phyloP scores from a whole-genome alignment of 108 stramenopile genomes.

The Skeletonema grethae region DNA sequence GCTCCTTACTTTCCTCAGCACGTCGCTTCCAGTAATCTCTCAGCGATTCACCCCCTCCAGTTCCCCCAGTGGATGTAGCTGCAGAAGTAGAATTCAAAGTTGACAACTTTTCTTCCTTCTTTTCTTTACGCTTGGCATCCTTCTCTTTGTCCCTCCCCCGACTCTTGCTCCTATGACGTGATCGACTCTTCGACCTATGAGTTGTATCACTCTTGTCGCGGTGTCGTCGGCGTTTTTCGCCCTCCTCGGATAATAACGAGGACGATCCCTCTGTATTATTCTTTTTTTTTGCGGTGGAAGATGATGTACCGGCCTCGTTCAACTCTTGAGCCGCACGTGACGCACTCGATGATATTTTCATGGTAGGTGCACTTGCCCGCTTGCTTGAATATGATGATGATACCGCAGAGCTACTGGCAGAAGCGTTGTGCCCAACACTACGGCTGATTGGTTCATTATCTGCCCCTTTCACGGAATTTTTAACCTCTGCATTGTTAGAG shows the following conservation, averaged over 20 bases:
- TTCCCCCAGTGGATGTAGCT: neutral
- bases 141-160: slow-evolving; percentile 13
- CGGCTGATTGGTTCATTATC: neutral
- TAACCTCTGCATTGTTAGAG: neutral
- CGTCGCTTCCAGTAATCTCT: slow-evolving; percentile 40
- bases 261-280: neutral
- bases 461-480: neutral
- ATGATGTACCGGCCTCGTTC: neutral
- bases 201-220: neutral
- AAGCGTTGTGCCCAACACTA: neutral
- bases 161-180: slow-evolving; percentile 9
- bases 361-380: slow-evolving; percentile 4
- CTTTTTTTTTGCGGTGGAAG: neutral
- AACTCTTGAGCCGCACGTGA: neutral
- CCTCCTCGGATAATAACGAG: neutral
- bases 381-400: neutral
- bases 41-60: slow-evolving; percentile 13
- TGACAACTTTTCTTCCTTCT: neutral
- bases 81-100: neutral
- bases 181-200: slow-evolving; percentile 23
- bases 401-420: neutral
- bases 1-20: slow-evolving; percentile 36
- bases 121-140: slow-evolving; percentile 4
- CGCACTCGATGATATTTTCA: neutral
- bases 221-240: neutral